Evolutionary conservation across 257 asterid species (phyloP).

Genomic region (Solanum boliviense): DNA sequence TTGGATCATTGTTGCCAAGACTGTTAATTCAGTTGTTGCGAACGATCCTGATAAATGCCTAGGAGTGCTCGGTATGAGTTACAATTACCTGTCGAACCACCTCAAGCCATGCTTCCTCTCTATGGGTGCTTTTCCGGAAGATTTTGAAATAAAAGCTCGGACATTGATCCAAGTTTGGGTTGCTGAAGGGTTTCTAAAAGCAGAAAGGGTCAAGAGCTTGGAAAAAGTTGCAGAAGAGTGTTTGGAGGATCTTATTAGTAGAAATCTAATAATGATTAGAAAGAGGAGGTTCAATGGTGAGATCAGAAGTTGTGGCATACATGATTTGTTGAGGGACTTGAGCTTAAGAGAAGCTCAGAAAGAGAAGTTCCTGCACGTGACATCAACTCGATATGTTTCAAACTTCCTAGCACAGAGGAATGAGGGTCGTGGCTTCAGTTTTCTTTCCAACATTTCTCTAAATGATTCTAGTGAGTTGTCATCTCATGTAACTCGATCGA

Average conservation of each 20-base stretch:
- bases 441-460: neutral
- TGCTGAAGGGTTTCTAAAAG: slow-evolving; percentile 15
- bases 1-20: slow-evolving; percentile 13
- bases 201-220: neutral
- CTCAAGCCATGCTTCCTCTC: slow-evolving; percentile 24
- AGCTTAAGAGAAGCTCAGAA: neutral
- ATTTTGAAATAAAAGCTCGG: slow-evolving; percentile 16
- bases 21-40: slow-evolving; percentile 9
- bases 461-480: neutral
- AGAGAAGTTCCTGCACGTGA: neutral
- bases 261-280: neutral
- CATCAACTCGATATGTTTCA: neutral
- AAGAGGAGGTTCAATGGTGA: neutral
- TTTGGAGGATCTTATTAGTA: slow-evolving; percentile 3
- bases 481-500: neutral
- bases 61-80: slow-evolving; percentile 18
- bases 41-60: slow-evolving; percentile 13
- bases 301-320: neutral
- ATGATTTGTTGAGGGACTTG: neutral
- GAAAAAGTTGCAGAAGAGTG: slow-evolving; percentile 2
- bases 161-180: slow-evolving; percentile 14
- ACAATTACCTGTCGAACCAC: slow-evolving; percentile 18
- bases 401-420: neutral
- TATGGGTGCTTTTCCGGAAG: slow-evolving; percentile 17
- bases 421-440: neutral